These are phyloP conservation scores for Hericium erinaceus DNA, from an alignment of 768 basidiomycete genomes.

Conservation along the genomic window DNA sequence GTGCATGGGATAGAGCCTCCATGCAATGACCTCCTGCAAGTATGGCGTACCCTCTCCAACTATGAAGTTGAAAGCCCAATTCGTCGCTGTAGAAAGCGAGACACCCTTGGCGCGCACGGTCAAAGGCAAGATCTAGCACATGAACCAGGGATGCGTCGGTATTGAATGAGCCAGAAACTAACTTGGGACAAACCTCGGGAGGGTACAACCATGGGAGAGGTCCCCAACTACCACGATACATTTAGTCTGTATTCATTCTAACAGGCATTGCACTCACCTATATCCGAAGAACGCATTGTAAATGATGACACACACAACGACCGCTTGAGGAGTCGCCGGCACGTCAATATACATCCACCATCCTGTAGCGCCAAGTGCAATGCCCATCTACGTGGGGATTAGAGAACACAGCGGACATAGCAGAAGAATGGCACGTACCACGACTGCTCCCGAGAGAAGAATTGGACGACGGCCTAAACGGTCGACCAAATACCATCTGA, in stretches of 20 bases:
- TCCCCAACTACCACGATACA: conserved; percentile 50
- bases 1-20: conserved; percentile 94
- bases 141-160: conserved; percentile 1
- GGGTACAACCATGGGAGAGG: conserved; percentile 85
- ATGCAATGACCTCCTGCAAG: conserved; percentile 78
- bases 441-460: conserved; percentile 74
- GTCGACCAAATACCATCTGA: conserved; percentile 90
- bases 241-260: not conserved
- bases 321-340: conserved; percentile 74
- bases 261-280: conserved; percentile 33
- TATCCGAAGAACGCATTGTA: conserved; percentile 94
- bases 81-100: conserved; percentile 86
- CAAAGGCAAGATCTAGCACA: conserved; percentile 76
- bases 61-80: conserved; percentile 78
- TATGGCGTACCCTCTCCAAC: conserved; percentile 85
- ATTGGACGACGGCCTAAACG: conserved; percentile 85
- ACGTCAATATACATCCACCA: conserved; percentile 94
- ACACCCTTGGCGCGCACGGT: conserved; percentile 92
- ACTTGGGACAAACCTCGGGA: conserved; percentile 49
- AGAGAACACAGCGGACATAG: not conserved
- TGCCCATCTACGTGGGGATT: conserved; percentile 53
- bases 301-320: conserved; percentile 81
- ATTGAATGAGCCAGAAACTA: too few species aligned
- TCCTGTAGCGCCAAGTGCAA: conserved; percentile 70
- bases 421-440: conserved; percentile 35